These are phyloP conservation scores for Colletotrichum graminicola DNA, from an alignment of 2,329 filamentous ascomycete genomes.

Conservation along the genomic window DNA sequence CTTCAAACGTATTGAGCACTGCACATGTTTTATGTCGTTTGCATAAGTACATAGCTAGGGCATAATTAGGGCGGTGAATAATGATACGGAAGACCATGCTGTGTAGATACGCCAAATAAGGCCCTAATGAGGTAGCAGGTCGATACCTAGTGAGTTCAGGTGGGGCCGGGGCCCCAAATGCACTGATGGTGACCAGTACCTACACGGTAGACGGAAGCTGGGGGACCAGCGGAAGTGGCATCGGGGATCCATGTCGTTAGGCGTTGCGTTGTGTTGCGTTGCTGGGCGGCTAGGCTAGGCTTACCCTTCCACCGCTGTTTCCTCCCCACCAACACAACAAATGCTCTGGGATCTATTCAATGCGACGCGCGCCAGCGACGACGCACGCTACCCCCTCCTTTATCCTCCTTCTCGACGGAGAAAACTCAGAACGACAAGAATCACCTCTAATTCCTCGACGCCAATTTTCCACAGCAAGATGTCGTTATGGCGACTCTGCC, in stretches of 20 bases:
- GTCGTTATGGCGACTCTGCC: constrained; percentile 50
- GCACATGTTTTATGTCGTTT: background rate
- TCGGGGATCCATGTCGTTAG: constrained; percentile 5
- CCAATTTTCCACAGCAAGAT: constrained; percentile 42
- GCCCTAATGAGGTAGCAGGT: too few species aligned
- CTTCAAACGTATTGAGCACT: background rate
- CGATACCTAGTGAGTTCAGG: background rate
- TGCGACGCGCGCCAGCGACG: constrained; percentile 27
- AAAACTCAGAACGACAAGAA: background rate
- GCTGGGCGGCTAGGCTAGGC: constrained; percentile 34
- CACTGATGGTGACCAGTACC: background rate
- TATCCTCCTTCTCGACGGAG: constrained; percentile 3
- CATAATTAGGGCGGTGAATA: too few species aligned
- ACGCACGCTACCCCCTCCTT: background rate
- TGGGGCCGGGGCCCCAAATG: background rate
- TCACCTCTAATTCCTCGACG: constrained; percentile 9
- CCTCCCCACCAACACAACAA: constrained; percentile 40
- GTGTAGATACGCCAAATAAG: too few species aligned
- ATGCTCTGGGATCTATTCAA: constrained; percentile 29
- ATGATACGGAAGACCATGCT: background rate
- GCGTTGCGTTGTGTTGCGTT: too few species aligned
- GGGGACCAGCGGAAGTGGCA: too few species aligned
- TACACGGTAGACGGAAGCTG: background rate
- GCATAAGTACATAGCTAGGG: too few species aligned
- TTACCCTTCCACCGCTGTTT: constrained; percentile 40